Conservation (phyloP, 345 rosid genomes). For the Ceriops decandra region DNA sequence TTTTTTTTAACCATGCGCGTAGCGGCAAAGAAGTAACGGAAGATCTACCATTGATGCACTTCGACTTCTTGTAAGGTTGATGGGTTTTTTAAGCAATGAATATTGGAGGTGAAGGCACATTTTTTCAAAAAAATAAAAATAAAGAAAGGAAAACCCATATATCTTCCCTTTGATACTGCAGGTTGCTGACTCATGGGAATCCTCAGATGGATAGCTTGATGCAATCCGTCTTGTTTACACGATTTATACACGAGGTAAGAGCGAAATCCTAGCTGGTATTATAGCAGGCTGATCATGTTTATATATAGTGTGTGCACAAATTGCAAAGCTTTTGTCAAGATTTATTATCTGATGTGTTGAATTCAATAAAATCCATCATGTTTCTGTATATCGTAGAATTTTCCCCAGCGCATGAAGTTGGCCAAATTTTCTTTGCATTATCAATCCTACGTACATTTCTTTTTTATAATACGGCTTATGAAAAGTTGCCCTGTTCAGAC, state of each 20-base stretch:
- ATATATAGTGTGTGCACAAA: background rate
- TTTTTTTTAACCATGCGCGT: too few relatives aligned
- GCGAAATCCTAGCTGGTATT: conserved; percentile 86
- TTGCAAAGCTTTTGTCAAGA: conserved; percentile 5
- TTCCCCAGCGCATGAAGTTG: conserved; percentile 10
- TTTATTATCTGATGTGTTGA: conserved; percentile 15
- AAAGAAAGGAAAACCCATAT: too few relatives aligned
- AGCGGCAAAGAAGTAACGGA: too few relatives aligned
- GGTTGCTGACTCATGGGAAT: conserved; percentile 98
- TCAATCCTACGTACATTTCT: background rate
- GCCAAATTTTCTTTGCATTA: conserved; percentile 7
- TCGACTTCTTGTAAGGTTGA: too few relatives aligned
- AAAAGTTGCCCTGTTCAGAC: background rate
- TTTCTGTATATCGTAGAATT: conserved; percentile 22
- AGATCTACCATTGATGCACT: too few relatives aligned
- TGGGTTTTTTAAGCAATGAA: background rate
- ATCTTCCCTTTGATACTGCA: conserved; percentile 24
- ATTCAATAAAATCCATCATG: conserved; percentile 14
- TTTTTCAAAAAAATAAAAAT: background rate
- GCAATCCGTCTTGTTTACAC: conserved; percentile 89
- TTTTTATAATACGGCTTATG: background rate
- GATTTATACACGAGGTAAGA: conserved; percentile 85
- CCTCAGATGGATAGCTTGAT: conserved; percentile 91
- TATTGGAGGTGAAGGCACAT: background rate
- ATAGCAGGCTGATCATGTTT: conserved; percentile 51